Conservation (phyloP, 2,329 filamentous ascomycete species). For the Ascochyta pisi region DNA sequence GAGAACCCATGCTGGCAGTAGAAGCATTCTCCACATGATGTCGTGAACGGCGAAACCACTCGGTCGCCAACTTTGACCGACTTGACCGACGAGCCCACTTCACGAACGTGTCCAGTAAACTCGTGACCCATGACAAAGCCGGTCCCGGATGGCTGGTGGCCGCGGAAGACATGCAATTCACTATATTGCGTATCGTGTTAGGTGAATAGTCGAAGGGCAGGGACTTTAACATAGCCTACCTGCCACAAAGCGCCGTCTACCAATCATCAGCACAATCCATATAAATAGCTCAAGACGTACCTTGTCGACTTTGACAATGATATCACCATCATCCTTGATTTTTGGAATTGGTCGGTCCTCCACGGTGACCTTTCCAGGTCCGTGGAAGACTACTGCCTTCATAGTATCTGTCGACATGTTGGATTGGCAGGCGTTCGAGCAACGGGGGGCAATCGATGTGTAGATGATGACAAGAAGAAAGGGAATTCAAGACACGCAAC, state of each 20-base stretch:
- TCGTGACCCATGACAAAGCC: constrained; percentile 81
- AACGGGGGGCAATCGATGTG: neutral
- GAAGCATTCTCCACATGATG: constrained; percentile 70
- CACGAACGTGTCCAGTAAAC: constrained; percentile 78
- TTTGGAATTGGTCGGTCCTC: constrained; percentile 81
- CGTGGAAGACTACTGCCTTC: constrained; percentile 89
- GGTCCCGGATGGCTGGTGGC: constrained; percentile 73
- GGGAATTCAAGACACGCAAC: neutral
- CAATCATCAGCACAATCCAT: constrained; percentile 14
- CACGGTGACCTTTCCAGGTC: constrained; percentile 74
- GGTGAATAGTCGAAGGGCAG: neutral
- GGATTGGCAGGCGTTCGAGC: neutral
- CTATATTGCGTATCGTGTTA: constrained; percentile 53
- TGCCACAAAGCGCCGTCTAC: constrained; percentile 81
- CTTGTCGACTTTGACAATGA: constrained; percentile 82
- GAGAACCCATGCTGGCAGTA: constrained; percentile 81
- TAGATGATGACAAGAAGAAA: neutral
- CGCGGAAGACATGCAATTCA: constrained; percentile 86
- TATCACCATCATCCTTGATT: constrained; percentile 73
- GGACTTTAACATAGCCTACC: constrained; percentile 60
- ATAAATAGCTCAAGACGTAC: constrained; percentile 14
- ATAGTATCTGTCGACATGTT: constrained; percentile 60
- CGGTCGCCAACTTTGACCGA: constrained; percentile 76
- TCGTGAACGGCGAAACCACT: constrained; percentile 82
- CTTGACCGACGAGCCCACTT: constrained; percentile 71